A percentile compares a stretch with the other conserved stretches of the same genome.
phyloP scores from a whole-genome alignment of 345 rosid genomes.

The Salix exigua region DNA sequence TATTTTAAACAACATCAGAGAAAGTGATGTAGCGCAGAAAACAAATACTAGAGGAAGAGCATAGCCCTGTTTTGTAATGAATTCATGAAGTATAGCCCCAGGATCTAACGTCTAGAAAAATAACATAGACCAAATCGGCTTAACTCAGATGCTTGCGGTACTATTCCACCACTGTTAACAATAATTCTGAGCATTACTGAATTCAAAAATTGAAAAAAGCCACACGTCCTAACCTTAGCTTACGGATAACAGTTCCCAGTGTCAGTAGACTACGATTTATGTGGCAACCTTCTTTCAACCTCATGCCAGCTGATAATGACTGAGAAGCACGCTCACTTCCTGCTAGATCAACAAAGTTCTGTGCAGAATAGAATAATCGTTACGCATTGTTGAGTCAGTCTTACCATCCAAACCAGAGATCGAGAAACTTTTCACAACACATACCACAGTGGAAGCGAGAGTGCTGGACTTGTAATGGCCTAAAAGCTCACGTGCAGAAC shows the following conservation, averaged over 20 bases:
- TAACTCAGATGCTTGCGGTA: not conserved
- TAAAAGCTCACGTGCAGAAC: constrained; percentile 56
- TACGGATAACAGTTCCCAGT: constrained; percentile 90
- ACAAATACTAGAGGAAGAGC: not conserved
- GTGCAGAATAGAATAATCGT: constrained; percentile 20
- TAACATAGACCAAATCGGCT: not conserved
- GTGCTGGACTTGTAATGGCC: constrained; percentile 65
- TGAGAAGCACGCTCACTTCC: constrained; percentile 99
- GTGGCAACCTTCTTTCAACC: constrained; percentile 96
- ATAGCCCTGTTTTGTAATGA: not conserved
- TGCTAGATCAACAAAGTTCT: constrained; percentile 91
- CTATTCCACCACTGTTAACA: not conserved
- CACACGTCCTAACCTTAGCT: constrained; percentile 64
- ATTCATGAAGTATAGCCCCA: not conserved
- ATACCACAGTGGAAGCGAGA: constrained; percentile 82
- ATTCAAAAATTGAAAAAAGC: not conserved
- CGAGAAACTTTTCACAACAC: not conserved
- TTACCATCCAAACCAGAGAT: constrained; percentile 5
- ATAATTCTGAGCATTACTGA: not conserved
- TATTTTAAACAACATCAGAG: not conserved
- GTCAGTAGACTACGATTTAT: constrained; percentile 90
- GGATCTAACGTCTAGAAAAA: not conserved
- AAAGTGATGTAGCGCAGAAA: not conserved
- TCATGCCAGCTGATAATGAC: constrained; percentile 72
- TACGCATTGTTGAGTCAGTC: not conserved